Base-by-base conservation (phyloP, 2,329 filamentous ascomycete genomes). In the Trichophaea hybrida region DNA sequence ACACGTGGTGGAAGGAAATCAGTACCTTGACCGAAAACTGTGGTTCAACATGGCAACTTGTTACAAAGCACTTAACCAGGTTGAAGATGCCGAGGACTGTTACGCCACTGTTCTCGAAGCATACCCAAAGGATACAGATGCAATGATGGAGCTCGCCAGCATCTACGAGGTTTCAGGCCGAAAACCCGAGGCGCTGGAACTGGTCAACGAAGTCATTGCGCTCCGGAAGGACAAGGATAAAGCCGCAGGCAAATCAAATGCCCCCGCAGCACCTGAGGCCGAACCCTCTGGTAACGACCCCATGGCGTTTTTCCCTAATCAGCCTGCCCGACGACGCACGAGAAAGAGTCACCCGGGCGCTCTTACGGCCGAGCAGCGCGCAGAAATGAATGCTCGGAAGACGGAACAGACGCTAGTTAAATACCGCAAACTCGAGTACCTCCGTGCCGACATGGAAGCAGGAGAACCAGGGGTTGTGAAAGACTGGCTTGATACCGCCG, bases 81-180 rank as follows among this genome's bases (percentile, higher is more conserved):
- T 81, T 17, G 76, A 80, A 35, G 81, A 85, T 40, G 89, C 90
- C 0, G 84, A 91, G 68, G 82, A 86, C 64, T 86, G 82, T 69
- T 93, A 90, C 67, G 78, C 88, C 31, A 80, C 80, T 1, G 81
- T 90, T 8, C 81, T 88, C 40, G 81, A 88, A 55, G 78, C 82
- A 61, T 85, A 94, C 63, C 75, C 82, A 49, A 76, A 81, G 44
- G 83, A 85, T 60, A 82, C 91, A 52, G 84, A 89, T 63, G 86
- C 88, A 43, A 83, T 88, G 43, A 81, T 86, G 34, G 81, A 88
- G 67, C 76, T 96, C 7, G 88, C 88, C 10, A 89, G 86, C 68
- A 81, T 96, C 71, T 95, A 94, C 69, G 88, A 94, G 70, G 81
- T 78, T 64, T 79, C 79, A 49, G 83, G 83, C 63, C 81, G 84